Evolutionary conservation across 2,329 filamentous ascomycete species (phyloP).

Genomic region (Diaporthe ampelina): DNA sequence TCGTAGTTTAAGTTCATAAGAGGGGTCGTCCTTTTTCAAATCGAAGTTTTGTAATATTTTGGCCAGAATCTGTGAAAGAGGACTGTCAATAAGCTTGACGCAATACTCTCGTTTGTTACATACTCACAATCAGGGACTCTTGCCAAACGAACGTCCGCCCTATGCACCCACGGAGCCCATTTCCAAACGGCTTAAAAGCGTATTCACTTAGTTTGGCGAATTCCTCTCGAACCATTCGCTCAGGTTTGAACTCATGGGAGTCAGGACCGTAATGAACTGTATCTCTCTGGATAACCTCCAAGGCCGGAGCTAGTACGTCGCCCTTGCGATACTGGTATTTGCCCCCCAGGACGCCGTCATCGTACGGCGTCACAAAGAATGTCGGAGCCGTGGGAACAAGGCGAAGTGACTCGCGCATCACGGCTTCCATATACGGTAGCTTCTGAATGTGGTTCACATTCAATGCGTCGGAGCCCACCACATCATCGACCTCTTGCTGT

Average conservation of each 20-base stretch:
- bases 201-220: conserved; percentile 55
- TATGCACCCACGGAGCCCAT: conserved; percentile 64
- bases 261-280: conserved; percentile 69
- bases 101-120: background rate
- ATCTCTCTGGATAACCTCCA: conserved; percentile 67
- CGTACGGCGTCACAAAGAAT: conserved; percentile 53
- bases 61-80: conserved; percentile 54
- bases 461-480: conserved; percentile 61
- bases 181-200: conserved; percentile 68
- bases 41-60: conserved; percentile 79
- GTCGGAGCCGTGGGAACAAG: conserved; percentile 63
- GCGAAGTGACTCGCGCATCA: conserved; percentile 68
- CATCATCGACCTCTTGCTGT: conserved; percentile 66
- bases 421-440: conserved; percentile 66
- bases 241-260: conserved; percentile 70
- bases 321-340: conserved; percentile 65
- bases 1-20: conserved; percentile 67
- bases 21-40: conserved; percentile 71
- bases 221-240: conserved; percentile 68
- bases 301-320: conserved; percentile 58
- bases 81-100: background rate
- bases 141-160: conserved; percentile 69
- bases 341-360: conserved; percentile 62
- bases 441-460: conserved; percentile 62
- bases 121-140: conserved; percentile 55